phyloP scores from a whole-genome alignment of 2,329 filamentous ascomycete genomes.

The Fusarium torulosum region DNA sequence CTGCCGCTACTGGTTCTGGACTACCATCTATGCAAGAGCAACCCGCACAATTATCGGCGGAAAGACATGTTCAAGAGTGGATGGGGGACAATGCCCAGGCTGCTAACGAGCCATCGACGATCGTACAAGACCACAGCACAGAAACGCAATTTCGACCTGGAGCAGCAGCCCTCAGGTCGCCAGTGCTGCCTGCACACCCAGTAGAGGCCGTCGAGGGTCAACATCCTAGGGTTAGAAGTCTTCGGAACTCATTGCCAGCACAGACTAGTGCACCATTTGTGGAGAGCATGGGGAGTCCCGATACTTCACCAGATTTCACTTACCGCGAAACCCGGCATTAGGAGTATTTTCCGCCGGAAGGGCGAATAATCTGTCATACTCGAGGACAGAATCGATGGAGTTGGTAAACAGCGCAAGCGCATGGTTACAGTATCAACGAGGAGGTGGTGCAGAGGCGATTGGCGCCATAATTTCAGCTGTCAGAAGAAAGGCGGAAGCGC shows the following conservation, averaged over 20 bases:
- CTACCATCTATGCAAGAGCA: constrained; percentile 22
- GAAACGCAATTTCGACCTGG: constrained; percentile 14
- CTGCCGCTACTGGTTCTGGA: constrained; percentile 3
- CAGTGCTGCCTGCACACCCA: constrained; percentile 31
- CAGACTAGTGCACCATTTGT: constrained; percentile 8
- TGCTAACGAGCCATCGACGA: constrained; percentile 3
- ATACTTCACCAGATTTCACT: constrained; percentile 17
- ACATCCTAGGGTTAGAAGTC: constrained; percentile 7
- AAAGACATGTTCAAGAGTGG: constrained; percentile 21
- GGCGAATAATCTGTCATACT: not conserved
- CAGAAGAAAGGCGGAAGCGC: not conserved
- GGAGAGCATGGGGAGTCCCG: constrained; percentile 9
- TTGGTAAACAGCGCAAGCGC: not conserved
- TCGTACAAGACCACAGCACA: constrained; percentile 3
- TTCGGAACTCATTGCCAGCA: constrained; percentile 33
- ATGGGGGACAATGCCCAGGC: not conserved
- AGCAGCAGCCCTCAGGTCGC: constrained; percentile 27
- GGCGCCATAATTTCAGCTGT: not conserved
- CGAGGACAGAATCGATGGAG: not conserved
- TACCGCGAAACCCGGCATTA: constrained; percentile 32
- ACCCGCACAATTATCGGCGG: constrained; percentile 15
- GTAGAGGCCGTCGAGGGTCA: constrained; percentile 12
- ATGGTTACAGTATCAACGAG: not conserved
- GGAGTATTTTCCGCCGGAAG: constrained; percentile 15
- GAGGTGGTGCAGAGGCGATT: not conserved